A percentile compares a stretch with the other conserved stretches of the same genome.
Conservation (phyloP, 495 filamentous ascomycete species). For the Ramalina intermedia region DNA sequence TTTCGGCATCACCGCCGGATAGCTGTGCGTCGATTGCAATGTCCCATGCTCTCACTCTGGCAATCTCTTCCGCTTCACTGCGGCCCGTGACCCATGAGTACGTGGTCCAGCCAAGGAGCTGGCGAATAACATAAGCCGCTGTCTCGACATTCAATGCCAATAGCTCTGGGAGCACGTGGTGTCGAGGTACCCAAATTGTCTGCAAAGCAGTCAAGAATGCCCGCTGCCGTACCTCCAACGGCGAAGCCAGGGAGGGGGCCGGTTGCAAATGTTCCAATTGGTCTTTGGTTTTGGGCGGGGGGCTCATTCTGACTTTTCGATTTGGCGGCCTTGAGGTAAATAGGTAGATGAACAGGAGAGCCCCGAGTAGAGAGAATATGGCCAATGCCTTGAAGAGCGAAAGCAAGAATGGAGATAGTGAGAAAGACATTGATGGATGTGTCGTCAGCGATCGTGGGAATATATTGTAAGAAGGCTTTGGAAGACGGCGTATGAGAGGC, state of each 20-base stretch:
- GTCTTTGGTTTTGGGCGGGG: conserved; percentile 14
- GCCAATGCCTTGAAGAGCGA: conserved; percentile 13
- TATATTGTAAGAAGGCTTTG: neutral
- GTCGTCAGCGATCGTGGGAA: neutral
- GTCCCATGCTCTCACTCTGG: conserved; percentile 81
- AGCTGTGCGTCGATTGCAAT: conserved; percentile 92
- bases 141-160: conserved; percentile 67
- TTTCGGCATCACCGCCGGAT: conserved; percentile 80
- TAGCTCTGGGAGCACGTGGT: conserved; percentile 72
- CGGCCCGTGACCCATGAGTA: conserved; percentile 68
- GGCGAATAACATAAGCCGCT: conserved; percentile 65
- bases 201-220: conserved; percentile 94
- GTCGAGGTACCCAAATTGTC: conserved; percentile 82
- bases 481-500: conserved; percentile 20
- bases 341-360: conserved; percentile 35
- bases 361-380: conserved; percentile 8
- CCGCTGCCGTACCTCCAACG: conserved; percentile 71
- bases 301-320: conserved; percentile 15
- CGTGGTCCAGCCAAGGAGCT: conserved; percentile 56
- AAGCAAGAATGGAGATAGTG: conserved; percentile 11
- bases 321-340: conserved; percentile 40
- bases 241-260: conserved; percentile 59
- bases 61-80: conserved; percentile 73
- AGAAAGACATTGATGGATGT: neutral
- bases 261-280: conserved; percentile 7